Evolutionary conservation across 331 rosid species (phyloP).

Genomic region (Ulmus americana): DNA sequence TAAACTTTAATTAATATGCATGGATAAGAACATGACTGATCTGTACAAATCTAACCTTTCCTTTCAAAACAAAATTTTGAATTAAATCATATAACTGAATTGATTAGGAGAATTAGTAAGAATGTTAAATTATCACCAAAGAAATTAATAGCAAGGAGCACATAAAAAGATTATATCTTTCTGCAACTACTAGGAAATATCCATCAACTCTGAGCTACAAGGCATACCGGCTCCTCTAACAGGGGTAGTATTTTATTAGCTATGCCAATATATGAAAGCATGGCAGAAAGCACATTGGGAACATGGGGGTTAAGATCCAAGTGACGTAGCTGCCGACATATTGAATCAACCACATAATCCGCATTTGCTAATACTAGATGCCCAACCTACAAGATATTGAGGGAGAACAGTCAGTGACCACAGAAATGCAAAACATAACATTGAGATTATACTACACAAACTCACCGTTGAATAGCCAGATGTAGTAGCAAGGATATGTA

Average conservation of each 20-base stretch:
- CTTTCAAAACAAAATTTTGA: constrained; percentile 6
- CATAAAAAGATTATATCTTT: background rate
- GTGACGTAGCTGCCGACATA: constrained; percentile 79
- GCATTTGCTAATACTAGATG: constrained; percentile 71
- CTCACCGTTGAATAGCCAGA: constrained; percentile 66
- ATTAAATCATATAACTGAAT: too few species aligned
- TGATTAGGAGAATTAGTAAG: background rate
- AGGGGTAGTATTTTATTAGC: constrained; percentile 81
- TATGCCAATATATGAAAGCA: constrained; percentile 79
- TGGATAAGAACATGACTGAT: background rate
- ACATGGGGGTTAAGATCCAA: constrained; percentile 73
- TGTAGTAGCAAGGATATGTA: constrained; percentile 54
- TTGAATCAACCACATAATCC: constrained; percentile 87
- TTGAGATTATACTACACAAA: constrained; percentile 12
- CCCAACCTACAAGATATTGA: constrained; percentile 57
- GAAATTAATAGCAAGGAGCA: constrained; percentile 5
- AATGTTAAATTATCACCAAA: background rate
- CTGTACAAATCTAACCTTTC: background rate
- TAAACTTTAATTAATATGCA: background rate
- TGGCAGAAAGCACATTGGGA: constrained; percentile 78
- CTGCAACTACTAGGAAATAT: constrained; percentile 14
- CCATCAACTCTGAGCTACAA: constrained; percentile 6
- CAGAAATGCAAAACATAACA: constrained; percentile 8
- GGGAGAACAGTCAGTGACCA: constrained; percentile 12
- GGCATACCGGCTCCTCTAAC: constrained; percentile 76